Conservation (phyloP, 2,329 filamentous ascomycete species). For the Aureobasidium pullulans region DNA sequence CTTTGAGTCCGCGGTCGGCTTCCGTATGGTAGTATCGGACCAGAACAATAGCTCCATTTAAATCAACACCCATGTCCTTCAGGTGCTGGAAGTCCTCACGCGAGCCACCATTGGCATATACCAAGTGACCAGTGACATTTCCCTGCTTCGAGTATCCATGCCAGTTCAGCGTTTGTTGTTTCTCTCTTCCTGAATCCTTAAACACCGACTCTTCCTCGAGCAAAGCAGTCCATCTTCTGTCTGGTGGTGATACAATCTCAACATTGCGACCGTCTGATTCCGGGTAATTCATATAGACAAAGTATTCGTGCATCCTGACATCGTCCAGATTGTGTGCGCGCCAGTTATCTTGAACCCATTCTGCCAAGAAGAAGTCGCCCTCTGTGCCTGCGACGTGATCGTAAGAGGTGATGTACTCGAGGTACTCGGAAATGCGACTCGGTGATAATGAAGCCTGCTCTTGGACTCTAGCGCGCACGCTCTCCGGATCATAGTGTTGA, state of each 20-base stretch:
- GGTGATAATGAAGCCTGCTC: slow-evolving; percentile 55
- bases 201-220: slow-evolving; percentile 75
- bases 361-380: slow-evolving; percentile 77
- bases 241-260: slow-evolving; percentile 66
- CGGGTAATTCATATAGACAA: slow-evolving; percentile 88
- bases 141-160: slow-evolving; percentile 85
- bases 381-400: slow-evolving; percentile 92
- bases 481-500: slow-evolving; percentile 76
- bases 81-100: slow-evolving; percentile 73
- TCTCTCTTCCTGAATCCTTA: slow-evolving; percentile 46
- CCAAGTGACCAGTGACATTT: slow-evolving; percentile 74
- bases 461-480: slow-evolving; percentile 68
- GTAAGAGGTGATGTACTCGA: slow-evolving; percentile 72
- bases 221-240: slow-evolving; percentile 65
- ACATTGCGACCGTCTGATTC: slow-evolving; percentile 68
- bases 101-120: slow-evolving; percentile 90
- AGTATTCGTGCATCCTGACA: slow-evolving; percentile 61
- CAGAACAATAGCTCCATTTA: slow-evolving; percentile 74
- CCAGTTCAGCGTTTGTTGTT: slow-evolving; percentile 67
- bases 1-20: slow-evolving; percentile 66
- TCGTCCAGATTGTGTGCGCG: slow-evolving; percentile 64
- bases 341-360: slow-evolving; percentile 78
- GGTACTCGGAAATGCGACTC: slow-evolving; percentile 54
- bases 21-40: slow-evolving; percentile 74
- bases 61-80: slow-evolving; percentile 61